Evolutionary conservation across 129 eudicot genomes (phyloP).

Genomic region (Gnaphalium uliginosum): DNA sequence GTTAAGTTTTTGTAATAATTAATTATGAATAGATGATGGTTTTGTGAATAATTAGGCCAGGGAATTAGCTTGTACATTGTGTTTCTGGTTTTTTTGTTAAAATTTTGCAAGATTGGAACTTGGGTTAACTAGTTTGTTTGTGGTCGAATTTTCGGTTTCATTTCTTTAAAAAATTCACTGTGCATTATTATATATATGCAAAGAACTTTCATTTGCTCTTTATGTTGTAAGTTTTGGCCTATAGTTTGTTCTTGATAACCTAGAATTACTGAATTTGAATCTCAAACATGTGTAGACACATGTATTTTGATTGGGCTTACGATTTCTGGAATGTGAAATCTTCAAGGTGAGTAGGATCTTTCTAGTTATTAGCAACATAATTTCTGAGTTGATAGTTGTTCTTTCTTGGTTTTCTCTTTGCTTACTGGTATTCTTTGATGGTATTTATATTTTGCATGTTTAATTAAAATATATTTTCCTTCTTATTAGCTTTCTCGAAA

Average conservation of each 20-base stretch:
- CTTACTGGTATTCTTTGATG: neutral
- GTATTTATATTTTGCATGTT: neutral
- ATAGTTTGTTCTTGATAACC: neutral
- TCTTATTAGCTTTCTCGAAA: neutral
- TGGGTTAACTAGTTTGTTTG: slow-evolving; percentile 4
- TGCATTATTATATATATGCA: no score
- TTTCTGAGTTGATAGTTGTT: neutral
- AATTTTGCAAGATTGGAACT: slow-evolving; percentile 25
- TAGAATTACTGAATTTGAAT: neutral
- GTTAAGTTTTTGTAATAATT: slow-evolving; percentile 5
- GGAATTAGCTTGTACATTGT: slow-evolving; percentile 18
- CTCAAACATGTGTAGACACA: neutral
- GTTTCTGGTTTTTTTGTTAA: neutral
- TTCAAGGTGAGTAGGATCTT: neutral
- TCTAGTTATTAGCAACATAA: neutral
- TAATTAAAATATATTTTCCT: neutral
- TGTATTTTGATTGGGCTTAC: neutral
- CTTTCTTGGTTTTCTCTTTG: neutral
- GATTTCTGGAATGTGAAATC: neutral
- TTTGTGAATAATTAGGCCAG: neutral
- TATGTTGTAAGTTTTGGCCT: neutral
- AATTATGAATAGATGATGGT: slow-evolving; percentile 7
- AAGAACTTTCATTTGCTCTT: neutral
- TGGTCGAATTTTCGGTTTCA: neutral
- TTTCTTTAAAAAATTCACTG: neutral